Evolutionary conservation across 495 filamentous ascomycete species (phyloP).

Genomic region (Penicillium salamii): DNA sequence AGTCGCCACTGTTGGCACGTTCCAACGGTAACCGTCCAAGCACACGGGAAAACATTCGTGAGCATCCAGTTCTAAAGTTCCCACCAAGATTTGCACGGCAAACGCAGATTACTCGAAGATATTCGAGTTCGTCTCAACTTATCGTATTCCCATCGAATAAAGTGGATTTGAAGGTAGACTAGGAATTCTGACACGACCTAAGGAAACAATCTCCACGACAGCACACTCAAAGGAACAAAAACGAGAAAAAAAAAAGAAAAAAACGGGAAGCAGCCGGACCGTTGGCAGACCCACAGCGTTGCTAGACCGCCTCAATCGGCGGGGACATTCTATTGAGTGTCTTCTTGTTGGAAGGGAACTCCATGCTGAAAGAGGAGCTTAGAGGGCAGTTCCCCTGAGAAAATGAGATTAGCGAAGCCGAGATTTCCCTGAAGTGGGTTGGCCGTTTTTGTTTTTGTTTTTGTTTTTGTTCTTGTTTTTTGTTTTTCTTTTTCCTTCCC

Average conservation of each 20-base stretch:
- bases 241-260: slow-evolving; percentile 3
- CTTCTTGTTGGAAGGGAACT: neutral
- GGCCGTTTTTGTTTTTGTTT: slow-evolving; percentile 13
- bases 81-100: no score
- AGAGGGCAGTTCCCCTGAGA: neutral
- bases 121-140: no score
- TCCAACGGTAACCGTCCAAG: slow-evolving; percentile 21
- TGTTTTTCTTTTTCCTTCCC: no score
- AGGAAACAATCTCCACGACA: neutral
- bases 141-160: neutral
- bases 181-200: neutral
- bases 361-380: neutral
- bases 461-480: no score
- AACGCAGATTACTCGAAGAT: no score
- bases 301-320: slow-evolving; percentile 26
- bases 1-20: slow-evolving; percentile 13
- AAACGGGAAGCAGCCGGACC: slow-evolving; percentile 23
- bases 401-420: slow-evolving; percentile 10
- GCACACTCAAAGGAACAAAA: neutral
- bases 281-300: slow-evolving; percentile 22
- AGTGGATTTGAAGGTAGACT: neutral
- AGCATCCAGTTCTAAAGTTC: neutral
- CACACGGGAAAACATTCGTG: slow-evolving; percentile 13
- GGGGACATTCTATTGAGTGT: slow-evolving; percentile 3
- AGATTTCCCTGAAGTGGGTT: slow-evolving; percentile 12